Evolutionary conservation across 2,329 filamentous ascomycete species (phyloP), one percentile per base, ranked within the genome.

Genomic region (Zasmidium angulare): DNA sequence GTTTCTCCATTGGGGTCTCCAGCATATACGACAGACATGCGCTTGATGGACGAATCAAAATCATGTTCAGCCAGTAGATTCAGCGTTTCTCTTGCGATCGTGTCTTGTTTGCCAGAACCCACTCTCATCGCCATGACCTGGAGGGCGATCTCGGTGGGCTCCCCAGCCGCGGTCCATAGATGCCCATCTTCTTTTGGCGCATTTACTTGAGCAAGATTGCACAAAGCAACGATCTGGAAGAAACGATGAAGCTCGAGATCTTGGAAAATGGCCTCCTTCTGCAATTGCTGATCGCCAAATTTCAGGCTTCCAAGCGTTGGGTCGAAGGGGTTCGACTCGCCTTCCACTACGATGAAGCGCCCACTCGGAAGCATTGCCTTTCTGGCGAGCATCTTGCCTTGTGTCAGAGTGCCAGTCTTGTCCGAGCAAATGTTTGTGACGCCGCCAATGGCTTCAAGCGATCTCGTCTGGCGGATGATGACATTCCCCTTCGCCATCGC

Each of bases 51-150:
- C 9, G 68, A 71, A 58, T 74, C 72, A 55, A 74, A 74, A 22
- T 69, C 66, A 48, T 72, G 71, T 55, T 73, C 71, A 2, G 69
- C 66, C 1, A 68, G 52, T 1, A 69, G 58, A 22, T 36, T 55
- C 20, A 63, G 43, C 14, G 58, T 51, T 21, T 53, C 49, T 14
- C 49, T 20, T 22, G 49, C 22, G 11, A 53, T 57, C 1, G 43
- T 48, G 17, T 57, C 50, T 17, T 61, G 43, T 56, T 68, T 72
- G 23, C 66, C 64, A 48, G 65, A 67, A 2, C 55, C 63, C 68
- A 89, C 89, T 10, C 88, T 84, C 56, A 82, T 84, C 6, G 86
- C 86, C 70, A 90, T 88, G 0, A 90, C 87, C 65, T 90, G 87
- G 26, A 90, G 86, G 1, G 88, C 88, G 60, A 90, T 89, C 66